A percentile compares a stretch with the other conserved stretches of the same genome.
phyloP scores from a whole-genome alignment of 2,329 filamentous ascomycete species.

The Penicillium brasilianum region DNA sequence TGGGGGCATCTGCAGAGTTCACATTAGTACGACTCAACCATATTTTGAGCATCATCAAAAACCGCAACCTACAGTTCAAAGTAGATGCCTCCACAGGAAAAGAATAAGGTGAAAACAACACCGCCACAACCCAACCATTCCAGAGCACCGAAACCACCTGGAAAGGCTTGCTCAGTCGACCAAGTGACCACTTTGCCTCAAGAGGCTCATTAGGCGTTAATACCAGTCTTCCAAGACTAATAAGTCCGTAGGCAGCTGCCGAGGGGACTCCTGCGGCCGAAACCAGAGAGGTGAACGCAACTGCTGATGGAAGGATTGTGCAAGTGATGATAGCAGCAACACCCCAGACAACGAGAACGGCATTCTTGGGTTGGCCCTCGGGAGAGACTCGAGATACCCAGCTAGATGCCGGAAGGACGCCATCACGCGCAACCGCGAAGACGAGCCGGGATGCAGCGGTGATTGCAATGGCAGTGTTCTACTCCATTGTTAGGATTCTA shows the following conservation, averaged over 20 bases:
- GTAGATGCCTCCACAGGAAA: slow-evolving; percentile 2
- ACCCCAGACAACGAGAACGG: background rate
- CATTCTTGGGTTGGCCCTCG: background rate
- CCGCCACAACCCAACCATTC: background rate
- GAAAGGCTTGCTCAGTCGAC: background rate
- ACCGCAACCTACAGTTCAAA: background rate
- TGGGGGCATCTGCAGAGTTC: background rate
- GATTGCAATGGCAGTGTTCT: background rate
- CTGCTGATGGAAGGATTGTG: background rate
- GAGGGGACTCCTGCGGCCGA: background rate
- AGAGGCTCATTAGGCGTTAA: background rate
- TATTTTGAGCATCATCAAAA: too few relatives aligned
- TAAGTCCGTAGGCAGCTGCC: background rate
- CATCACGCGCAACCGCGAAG: background rate
- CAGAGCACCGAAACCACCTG: background rate
- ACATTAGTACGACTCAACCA: background rate
- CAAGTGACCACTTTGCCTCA: background rate
- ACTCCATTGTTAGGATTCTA: background rate
- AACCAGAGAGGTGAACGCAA: background rate
- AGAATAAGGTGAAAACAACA: background rate
- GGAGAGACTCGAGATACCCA: background rate
- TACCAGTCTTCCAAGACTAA: background rate
- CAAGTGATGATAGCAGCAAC: background rate
- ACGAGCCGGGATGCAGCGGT: background rate
- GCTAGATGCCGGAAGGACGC: background rate